phyloP scores from a whole-genome alignment of 1,139 yeast genomes.

The Geotrichum fermentans region DNA sequence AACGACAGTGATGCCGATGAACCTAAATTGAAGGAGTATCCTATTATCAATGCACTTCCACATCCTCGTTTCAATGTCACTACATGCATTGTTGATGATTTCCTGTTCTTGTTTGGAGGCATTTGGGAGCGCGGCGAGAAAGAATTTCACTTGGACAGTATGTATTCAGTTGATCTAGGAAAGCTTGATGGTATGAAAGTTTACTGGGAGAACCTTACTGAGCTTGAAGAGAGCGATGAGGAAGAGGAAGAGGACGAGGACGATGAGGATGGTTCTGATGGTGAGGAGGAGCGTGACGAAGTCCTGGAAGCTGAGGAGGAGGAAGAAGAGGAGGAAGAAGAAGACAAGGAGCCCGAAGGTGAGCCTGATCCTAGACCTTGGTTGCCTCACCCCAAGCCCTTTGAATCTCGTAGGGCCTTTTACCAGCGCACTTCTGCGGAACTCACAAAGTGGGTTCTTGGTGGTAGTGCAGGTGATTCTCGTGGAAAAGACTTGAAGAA shows the following conservation, averaged over 20 bases:
- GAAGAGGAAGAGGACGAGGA: conserved; percentile 60
- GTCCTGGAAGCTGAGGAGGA: conserved; percentile 54
- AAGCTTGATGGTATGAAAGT: conserved; percentile 84
- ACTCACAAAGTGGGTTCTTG: conserved; percentile 79
- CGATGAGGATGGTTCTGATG: conserved; percentile 50
- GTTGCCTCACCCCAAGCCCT: conserved; percentile 97
- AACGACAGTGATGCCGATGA: conserved; percentile 39
- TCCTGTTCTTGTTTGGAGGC: conserved; percentile 85
- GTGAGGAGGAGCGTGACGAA: conserved; percentile 45
- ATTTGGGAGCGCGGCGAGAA: conserved; percentile 82
- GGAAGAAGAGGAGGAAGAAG: conserved; percentile 58
- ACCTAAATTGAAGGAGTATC: conserved; percentile 47
- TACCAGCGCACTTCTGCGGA: conserved; percentile 82
- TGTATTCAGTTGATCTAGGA: conserved; percentile 81
- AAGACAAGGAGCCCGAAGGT: conserved; percentile 48
- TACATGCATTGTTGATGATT: conserved; percentile 80
- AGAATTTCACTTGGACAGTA: conserved; percentile 77
- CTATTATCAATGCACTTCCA: conserved; percentile 58
- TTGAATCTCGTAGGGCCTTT: conserved; percentile 76
- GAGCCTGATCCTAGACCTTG: conserved; percentile 91
- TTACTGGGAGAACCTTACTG: conserved; percentile 79
- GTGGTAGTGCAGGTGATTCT: conserved; percentile 64
- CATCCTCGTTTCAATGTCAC: conserved; percentile 87
- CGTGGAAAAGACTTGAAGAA: conserved; percentile 87
- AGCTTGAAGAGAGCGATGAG: conserved; percentile 53